A percentile compares a stretch with the other conserved stretches of the same genome.
Conservation (phyloP, 306 rosid species). For the Carpinus viminea region DNA sequence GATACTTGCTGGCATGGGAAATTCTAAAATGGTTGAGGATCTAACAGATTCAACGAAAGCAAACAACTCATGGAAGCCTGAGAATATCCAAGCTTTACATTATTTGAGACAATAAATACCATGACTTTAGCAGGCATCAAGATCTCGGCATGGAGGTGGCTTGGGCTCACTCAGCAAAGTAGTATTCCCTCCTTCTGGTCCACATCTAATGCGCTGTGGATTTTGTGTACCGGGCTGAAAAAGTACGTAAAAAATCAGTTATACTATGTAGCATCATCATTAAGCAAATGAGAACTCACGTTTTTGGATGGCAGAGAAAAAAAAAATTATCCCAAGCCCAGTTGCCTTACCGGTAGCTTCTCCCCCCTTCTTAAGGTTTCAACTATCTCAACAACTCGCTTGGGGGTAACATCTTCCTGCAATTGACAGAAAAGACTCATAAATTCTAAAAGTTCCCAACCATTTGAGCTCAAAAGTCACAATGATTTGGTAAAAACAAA, state of each 20-base stretch:
- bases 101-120: conserved; percentile 52
- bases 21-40: conserved; percentile 43
- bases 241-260: conserved; percentile 1
- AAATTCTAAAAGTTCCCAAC: conserved; percentile 3
- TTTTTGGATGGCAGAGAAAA: neutral
- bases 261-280: neutral
- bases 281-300: neutral
- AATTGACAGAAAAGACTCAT: conserved; percentile 26
- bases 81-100: conserved; percentile 56
- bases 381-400: conserved; percentile 76
- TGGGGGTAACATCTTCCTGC: conserved; percentile 97
- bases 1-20: conserved; percentile 15
- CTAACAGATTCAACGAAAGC: conserved; percentile 38
- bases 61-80: conserved; percentile 45
- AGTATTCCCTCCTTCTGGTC: conserved; percentile 98
- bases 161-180: conserved; percentile 72
- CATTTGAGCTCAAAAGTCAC: neutral
- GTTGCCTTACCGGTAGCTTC: conserved; percentile 81
- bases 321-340: neutral
- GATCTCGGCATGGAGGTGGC: conserved; percentile 95
- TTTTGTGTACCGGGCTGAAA: conserved; percentile 91
- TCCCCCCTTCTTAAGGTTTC: conserved; percentile 80
- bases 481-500: conserved; percentile 3
- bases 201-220: conserved; percentile 62
- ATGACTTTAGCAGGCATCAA: conserved; percentile 71